Conservation (phyloP, 345 rosid species). For the Corchorus capsularis region DNA sequence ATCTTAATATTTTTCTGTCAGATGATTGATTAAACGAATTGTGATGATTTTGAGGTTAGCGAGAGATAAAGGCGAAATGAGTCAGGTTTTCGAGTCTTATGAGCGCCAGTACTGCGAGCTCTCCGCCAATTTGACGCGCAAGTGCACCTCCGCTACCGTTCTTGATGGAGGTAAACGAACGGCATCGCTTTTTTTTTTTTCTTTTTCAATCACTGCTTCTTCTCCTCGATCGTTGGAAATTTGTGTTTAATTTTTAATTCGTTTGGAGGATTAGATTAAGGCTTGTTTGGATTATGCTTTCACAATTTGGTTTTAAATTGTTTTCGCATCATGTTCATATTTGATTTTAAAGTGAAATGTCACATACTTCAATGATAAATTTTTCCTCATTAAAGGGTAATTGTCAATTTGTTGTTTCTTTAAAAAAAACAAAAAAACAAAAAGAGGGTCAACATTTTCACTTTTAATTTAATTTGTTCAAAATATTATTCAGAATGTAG, state of each 20-base stretch:
- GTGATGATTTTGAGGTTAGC: conserved; percentile 10
- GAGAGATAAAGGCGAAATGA: conserved; percentile 32
- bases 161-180: conserved; percentile 38
- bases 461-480: no score
- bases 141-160: conserved; percentile 33
- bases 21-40: background rate
- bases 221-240: background rate
- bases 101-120: conserved; percentile 33
- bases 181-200: background rate
- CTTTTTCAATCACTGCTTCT: no score
- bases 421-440: no score
- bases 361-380: background rate
- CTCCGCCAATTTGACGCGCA: conserved; percentile 34
- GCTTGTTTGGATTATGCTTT: background rate
- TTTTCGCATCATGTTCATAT: background rate
- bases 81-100: conserved; percentile 39
- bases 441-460: no score
- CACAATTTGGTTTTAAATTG: background rate
- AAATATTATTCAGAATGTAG: no score
- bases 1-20: background rate
- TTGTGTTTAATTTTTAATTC: background rate
- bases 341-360: background rate
- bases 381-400: background rate
- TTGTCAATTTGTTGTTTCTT: no score
- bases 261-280: no score